These are phyloP conservation scores for Colletotrichum sp. DNA, from an alignment of 2,329 filamentous ascomycete genomes.

Conservation along the genomic window DNA sequence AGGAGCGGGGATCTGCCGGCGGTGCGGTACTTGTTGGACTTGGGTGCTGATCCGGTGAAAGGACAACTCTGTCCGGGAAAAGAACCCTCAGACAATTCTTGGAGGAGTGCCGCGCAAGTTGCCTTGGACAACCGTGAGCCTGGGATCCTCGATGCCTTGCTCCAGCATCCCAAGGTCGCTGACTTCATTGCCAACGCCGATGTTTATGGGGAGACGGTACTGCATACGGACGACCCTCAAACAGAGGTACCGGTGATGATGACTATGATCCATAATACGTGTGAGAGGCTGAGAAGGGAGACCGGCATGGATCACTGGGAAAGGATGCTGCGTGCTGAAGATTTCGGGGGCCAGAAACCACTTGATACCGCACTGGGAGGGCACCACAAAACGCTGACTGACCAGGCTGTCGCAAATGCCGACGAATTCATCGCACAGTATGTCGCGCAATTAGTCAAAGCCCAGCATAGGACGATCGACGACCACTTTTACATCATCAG, in stretches of 20 bases:
- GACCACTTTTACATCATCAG: neutral
- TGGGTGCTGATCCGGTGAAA: constrained; percentile 25
- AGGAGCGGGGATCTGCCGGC: constrained; percentile 6
- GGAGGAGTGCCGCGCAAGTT: constrained; percentile 23
- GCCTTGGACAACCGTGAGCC: neutral
- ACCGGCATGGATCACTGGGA: constrained; percentile 24
- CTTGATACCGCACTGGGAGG: constrained; percentile 13
- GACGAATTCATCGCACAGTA: neutral
- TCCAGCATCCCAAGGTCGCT: constrained; percentile 18
- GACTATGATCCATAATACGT: constrained; percentile 10
- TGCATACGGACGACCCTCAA: neutral
- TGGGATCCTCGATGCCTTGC: constrained; percentile 18
- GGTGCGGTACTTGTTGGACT: constrained; percentile 25
- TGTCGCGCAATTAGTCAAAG: neutral
- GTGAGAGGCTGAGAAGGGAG: constrained; percentile 12
- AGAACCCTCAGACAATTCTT: neutral
- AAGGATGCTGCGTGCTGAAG: constrained; percentile 9
- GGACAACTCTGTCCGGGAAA: constrained; percentile 4
- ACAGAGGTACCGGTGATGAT: neutral
- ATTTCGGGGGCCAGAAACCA: neutral
- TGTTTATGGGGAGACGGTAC: constrained; percentile 15
- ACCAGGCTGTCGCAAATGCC: neutral
- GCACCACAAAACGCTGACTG: neutral
- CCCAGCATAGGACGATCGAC: neutral
- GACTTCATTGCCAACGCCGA: constrained; percentile 22